Percentiles rank a stretch among this genome's conserved stretches.
phyloP scores from a whole-genome alignment of 2,329 filamentous ascomycete genomes.

The Trematosphaeria pertusa region DNA sequence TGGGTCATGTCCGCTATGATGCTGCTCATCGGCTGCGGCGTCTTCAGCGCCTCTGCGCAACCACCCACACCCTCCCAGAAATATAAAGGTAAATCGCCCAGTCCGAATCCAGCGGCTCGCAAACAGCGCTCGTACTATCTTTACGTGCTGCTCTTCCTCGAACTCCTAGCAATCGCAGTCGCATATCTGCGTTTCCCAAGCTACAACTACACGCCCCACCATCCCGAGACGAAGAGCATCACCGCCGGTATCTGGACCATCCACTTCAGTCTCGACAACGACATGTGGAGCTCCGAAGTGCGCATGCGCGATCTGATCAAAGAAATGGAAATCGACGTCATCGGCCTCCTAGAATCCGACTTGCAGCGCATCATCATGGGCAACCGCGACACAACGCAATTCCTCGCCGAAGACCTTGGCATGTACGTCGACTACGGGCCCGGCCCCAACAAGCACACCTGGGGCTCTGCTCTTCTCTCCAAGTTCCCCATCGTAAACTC shows the following conservation, averaged over 20 bases:
- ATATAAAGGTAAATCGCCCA: constrained; percentile 54
- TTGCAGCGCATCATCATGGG: constrained; percentile 99
- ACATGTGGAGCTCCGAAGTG: constrained; percentile 97
- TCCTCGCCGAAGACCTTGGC: constrained; percentile 91
- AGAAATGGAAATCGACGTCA: constrained; percentile 95
- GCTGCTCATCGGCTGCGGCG: constrained; percentile 81
- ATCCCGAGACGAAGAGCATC: constrained; percentile 83
- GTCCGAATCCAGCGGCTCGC: constrained; percentile 54
- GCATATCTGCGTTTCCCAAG: constrained; percentile 91
- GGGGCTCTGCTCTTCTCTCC: constrained; percentile 89
- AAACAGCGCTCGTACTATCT: constrained; percentile 71
- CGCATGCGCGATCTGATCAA: constrained; percentile 91
- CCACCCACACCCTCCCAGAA: constrained; percentile 53
- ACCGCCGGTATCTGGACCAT: constrained; percentile 99
- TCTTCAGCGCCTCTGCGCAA: constrained; percentile 70
- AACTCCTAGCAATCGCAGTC: constrained; percentile 78
- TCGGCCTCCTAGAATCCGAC: constrained; percentile 93
- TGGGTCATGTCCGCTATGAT: constrained; percentile 93
- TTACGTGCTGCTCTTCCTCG: constrained; percentile 75
- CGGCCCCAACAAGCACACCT: constrained; percentile 98
- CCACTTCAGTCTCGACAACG: constrained; percentile 96
- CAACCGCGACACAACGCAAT: constrained; percentile 95
- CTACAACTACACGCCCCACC: constrained; percentile 90
- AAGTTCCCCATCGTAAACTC: constrained; percentile 98
- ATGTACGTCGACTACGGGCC: constrained; percentile 99